A percentile compares a stretch with the other conserved stretches of the same genome.
Conservation (phyloP, 1,284 basidiomycete genomes). For the Pseudozyma hubeiensis region DNA sequence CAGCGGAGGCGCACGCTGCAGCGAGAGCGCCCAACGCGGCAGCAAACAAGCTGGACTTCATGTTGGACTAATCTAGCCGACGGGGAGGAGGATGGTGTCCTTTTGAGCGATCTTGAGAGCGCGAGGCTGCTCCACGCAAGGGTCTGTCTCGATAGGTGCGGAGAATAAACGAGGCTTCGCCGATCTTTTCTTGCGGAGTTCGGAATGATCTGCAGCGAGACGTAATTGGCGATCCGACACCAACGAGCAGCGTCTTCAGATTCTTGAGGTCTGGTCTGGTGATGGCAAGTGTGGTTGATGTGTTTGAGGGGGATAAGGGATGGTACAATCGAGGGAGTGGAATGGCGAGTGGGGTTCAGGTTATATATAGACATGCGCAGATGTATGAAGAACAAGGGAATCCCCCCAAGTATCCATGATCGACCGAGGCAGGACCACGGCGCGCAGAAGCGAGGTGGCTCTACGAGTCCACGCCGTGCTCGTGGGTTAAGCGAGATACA, state of each 20-base stretch:
- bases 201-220: conserved; percentile 7
- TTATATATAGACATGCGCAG: not conserved
- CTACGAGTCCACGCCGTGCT: not conserved
- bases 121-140: not conserved
- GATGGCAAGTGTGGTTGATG: not conserved
- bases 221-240: conserved; percentile 1
- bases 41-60: conserved; percentile 29
- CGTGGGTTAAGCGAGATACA: conserved; percentile 13
- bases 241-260: not conserved
- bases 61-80: conserved; percentile 1
- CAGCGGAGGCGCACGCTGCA: conserved; percentile 23
- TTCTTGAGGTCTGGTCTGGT: not conserved
- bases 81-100: not conserved
- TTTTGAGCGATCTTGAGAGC: not conserved
- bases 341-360: not conserved
- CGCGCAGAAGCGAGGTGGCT: conserved; percentile 9
- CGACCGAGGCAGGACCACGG: conserved; percentile 30
- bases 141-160: not conserved
- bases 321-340: not conserved
- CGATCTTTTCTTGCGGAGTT: conserved; percentile 10
- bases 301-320: not conserved
- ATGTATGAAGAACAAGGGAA: conserved; percentile 1
- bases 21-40: conserved; percentile 23
- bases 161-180: conserved; percentile 3
- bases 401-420: conserved; percentile 6